Evolutionary conservation across 2,329 filamentous ascomycete species (phyloP), one percentile per base, ranked within the genome.

Genomic region (Aspergillus glaucus): DNA sequence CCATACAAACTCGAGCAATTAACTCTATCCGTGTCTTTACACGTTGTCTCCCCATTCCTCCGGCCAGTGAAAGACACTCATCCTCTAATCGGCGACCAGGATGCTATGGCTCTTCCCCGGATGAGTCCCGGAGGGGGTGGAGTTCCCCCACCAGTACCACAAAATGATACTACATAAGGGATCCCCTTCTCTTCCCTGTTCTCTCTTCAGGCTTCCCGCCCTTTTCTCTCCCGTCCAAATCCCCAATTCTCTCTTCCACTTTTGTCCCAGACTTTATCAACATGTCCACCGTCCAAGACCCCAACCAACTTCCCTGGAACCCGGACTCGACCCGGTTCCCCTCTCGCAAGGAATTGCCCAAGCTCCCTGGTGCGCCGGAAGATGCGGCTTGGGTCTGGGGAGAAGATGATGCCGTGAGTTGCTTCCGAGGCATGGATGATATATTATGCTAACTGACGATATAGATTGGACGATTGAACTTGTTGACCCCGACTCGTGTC

Each of bases 331-430:
- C 72, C 14, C 72, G 63, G 14, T 80, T 83, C 45, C 79, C 79
- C 0, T 72, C 71, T 1, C 68, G 77, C 12, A 74, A 75, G 46
- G 74, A 82, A 45, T 67, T 82, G 3, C 78, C 78, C 17, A 56
- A 64, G 17, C 71, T 81, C 34, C 64, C 73, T 1, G 75, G 74
- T 30, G 78, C 78, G 2, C 80, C 79, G 0, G 67, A 76, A 15
- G 77, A 72, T 24, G 78, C 79, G 15, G 79, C 79, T 15, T 83
- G 80, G 80, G 75, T 81, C 22, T 82, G 79, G 79, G 79, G 80
- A 10, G 68, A 77, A 37, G 69, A 80, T 58, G 79, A 81, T 55
- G 66, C 72, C 54, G 72, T 79, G 54, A n/a, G 56, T n/a, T 44
- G 6, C 2, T 17, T 45, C 8, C n/a, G 12, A 19, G 39, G 17